Conservation (phyloP, 495 filamentous ascomycete species). For the Penicillium chermesinum region DNA sequence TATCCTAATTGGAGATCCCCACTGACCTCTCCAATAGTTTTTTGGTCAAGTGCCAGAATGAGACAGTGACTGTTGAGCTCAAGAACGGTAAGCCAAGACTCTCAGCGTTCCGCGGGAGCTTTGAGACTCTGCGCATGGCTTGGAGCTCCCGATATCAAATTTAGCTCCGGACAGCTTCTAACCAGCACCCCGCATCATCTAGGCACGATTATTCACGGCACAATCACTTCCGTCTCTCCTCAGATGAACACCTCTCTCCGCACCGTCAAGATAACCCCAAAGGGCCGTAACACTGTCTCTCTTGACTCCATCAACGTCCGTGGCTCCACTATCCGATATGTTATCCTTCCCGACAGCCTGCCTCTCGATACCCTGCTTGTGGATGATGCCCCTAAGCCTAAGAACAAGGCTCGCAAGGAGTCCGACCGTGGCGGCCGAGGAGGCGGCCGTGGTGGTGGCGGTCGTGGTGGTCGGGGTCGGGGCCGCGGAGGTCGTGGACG, state of each 20-base stretch:
- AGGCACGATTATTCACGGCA: constrained; percentile 95
- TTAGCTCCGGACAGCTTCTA: constrained; percentile 1
- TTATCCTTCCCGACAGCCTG: constrained; percentile 89
- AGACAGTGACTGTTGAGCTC: constrained; percentile 94
- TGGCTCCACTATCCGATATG: constrained; percentile 87
- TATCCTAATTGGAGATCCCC: constrained; percentile 10
- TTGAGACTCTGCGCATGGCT: not conserved
- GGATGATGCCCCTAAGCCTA: constrained; percentile 94
- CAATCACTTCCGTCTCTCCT: constrained; percentile 88
- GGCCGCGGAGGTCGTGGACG: constrained; percentile 63
- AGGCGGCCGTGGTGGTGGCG: constrained; percentile 42
- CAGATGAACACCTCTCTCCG: constrained; percentile 96
- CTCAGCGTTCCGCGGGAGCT: not conserved
- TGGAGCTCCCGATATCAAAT: not conserved
- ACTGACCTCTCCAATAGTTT: constrained; percentile 57
- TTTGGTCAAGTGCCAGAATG: constrained; percentile 97
- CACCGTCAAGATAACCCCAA: constrained; percentile 89
- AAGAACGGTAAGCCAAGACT: constrained; percentile 71
- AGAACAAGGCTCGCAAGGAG: constrained; percentile 99
- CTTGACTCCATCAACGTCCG: constrained; percentile 97
- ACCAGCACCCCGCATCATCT: not conserved
- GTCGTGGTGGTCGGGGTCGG: constrained; percentile 53
- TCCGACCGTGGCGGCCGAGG: constrained; percentile 57
- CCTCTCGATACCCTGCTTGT: constrained; percentile 92
- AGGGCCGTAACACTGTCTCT: constrained; percentile 75